Base-by-base conservation (phyloP, 768 basidiomycete species). In the Termitomyces sp. region DNA sequence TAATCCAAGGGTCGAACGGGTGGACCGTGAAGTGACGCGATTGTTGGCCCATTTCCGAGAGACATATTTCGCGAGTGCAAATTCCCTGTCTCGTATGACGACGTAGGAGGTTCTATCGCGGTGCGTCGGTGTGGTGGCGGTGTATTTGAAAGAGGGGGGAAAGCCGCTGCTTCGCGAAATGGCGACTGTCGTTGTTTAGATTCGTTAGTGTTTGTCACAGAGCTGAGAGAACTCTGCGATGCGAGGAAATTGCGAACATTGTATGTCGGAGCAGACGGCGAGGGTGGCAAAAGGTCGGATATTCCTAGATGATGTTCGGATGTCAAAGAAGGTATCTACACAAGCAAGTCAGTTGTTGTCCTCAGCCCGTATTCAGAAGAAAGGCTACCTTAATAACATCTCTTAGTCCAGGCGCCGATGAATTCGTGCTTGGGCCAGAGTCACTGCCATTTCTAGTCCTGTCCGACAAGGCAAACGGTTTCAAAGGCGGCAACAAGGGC, bases 1-100 rank as follows among this genome's bases (percentile, higher is more conserved):
- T 93, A 88, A 68, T 95, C 86, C n/a, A 97, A 76, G 2, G 89
- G 85, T 39, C 74, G 78, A 7, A 92, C 69, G 0, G 73, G 63
- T 31, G 85, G 83, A 0, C 79, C 80, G n/a, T 68, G 65, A 54
- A 51, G 60, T 18, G 69, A 62, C 39, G 61, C 63, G 53, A 57
- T 7, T 51, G 60, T 72, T 33, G 68, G 63, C 8, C 73, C 70
- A 27, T 70, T 65, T 9, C 65, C 58, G 55, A 72, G 68, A 31
- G 67, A 70, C 54, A 39, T 34, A 46, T 61, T 58, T 6, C 58
- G 60, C 27, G 58, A 47, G 18, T 68, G 66, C 39, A 52, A 24
- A 33, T 30, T 54, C 12, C 45, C 58, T 47, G 51, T 57, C 12
- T 62, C 61, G 39, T 68, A 67, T 15, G 59, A 20, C 6, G 61